These are phyloP conservation scores for Endocarpon pusillum DNA, from an alignment of 495 filamentous ascomycete species.

Conservation along the genomic window DNA sequence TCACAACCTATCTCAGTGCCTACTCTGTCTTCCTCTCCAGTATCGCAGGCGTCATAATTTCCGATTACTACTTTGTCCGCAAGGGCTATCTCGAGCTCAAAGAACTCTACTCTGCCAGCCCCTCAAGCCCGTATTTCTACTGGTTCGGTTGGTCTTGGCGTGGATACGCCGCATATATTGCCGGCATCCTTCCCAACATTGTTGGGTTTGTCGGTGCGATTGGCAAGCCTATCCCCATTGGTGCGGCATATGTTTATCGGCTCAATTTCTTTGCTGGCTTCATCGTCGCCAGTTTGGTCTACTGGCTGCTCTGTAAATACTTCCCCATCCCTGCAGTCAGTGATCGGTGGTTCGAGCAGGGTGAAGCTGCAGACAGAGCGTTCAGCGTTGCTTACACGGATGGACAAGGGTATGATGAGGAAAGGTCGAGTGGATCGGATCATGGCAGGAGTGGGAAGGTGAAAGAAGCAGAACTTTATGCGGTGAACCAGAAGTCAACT, in stretches of 20 bases:
- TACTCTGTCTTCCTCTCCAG: constrained; percentile 93
- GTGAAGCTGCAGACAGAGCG: constrained; percentile 32
- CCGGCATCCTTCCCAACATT: constrained; percentile 80
- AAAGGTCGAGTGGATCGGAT: no score
- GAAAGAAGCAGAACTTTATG: no score
- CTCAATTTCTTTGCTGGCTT: constrained; percentile 83
- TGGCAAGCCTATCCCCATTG: constrained; percentile 50
- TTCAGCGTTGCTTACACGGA: constrained; percentile 25
- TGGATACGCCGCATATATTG: constrained; percentile 67
- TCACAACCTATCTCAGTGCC: constrained; percentile 85
- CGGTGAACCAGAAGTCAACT: no score
- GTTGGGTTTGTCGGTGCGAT: constrained; percentile 81
- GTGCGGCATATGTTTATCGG: constrained; percentile 76
- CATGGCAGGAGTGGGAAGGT: no score
- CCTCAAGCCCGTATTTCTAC: constrained; percentile 54
- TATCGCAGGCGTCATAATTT: constrained; percentile 79
- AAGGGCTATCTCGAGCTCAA: constrained; percentile 64
- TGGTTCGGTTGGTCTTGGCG: constrained; percentile 63
- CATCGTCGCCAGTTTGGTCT: constrained; percentile 47
- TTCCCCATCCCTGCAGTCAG: constrained; percentile 61
- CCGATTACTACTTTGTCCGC: constrained; percentile 81
- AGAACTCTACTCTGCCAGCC: constrained; percentile 60
- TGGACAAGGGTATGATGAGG: no score
- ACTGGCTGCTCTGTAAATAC: constrained; percentile 48
- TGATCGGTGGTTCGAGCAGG: constrained; percentile 67